Percentiles rank a stretch among this genome's conserved stretches.
phyloP scores from a whole-genome alignment of 2,329 filamentous ascomycete genomes.

The Xylaria sp. region DNA sequence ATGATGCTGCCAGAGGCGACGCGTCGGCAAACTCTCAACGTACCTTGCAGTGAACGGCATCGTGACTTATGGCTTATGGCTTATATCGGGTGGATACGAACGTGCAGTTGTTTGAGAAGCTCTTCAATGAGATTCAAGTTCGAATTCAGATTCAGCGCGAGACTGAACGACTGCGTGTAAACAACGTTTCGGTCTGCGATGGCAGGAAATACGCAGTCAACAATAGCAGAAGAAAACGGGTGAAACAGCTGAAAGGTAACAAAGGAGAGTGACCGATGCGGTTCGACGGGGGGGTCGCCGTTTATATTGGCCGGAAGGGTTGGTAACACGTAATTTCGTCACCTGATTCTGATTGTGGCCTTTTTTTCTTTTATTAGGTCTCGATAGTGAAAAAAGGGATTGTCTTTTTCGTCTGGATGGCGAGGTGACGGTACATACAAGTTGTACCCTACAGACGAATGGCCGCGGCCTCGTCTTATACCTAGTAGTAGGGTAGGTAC shows the following conservation, averaged over 20 bases:
- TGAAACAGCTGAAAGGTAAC: background rate
- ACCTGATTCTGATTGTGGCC: background rate
- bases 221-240: background rate
- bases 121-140: background rate
- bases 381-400: background rate
- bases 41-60: constrained; percentile 59
- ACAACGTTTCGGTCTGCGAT: background rate
- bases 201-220: background rate
- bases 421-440: background rate
- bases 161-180: background rate
- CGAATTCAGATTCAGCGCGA: too few species aligned
- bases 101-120: background rate
- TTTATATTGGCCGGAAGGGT: background rate
- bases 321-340: background rate
- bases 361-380: background rate
- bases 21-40: constrained; percentile 21
- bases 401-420: background rate
- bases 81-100: background rate
- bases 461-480: background rate
- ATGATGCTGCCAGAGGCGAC: background rate
- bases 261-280: background rate
- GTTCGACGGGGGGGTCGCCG: background rate
- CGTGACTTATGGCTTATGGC: constrained; percentile 3
- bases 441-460: background rate
- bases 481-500: background rate